Conservation (phyloP, 2,329 filamentous ascomycete species). For the Dothideomycetes sp. region DNA sequence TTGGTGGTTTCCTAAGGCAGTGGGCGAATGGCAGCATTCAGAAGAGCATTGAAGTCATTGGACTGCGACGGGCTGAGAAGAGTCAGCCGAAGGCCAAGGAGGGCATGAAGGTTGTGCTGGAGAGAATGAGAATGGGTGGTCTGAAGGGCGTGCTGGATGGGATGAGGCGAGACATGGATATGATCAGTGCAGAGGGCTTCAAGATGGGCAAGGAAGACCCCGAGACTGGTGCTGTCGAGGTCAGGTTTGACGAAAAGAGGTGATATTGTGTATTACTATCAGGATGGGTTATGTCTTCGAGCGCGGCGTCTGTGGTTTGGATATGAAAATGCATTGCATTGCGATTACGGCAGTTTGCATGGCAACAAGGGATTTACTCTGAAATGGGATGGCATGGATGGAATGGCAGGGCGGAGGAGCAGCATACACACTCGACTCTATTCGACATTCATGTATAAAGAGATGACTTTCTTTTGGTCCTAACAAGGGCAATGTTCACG, state of each 20-base stretch:
- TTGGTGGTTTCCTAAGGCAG: conserved; percentile 45
- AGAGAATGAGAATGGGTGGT: conserved; percentile 56
- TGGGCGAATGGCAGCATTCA: conserved; percentile 65
- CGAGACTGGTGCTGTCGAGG: neutral
- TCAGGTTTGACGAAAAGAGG: neutral
- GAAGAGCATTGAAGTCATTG: conserved; percentile 67
- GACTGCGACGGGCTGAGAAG: conserved; percentile 64
- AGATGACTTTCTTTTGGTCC: neutral
- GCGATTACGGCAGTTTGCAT: neutral
- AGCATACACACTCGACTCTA: neutral
- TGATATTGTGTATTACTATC: too few species aligned
- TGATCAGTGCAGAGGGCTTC: conserved; percentile 10
- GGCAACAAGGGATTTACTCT: too few species aligned
- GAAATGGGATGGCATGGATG: too few species aligned
- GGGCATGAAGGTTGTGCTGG: conserved; percentile 72
- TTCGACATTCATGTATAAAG: neutral
- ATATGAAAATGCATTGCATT: too few species aligned
- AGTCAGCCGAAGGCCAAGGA: conserved; percentile 72
- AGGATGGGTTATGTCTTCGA: neutral
- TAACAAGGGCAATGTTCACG: too few species aligned
- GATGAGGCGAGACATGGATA: conserved; percentile 48
- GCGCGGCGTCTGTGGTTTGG: too few species aligned
- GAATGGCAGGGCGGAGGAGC: too few species aligned
- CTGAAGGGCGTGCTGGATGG: conserved; percentile 60
- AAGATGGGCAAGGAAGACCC: neutral